These are phyloP conservation scores for Phytopythium sindhum DNA, from an alignment of 352 stramenopile genomes.

Conservation along the genomic window DNA sequence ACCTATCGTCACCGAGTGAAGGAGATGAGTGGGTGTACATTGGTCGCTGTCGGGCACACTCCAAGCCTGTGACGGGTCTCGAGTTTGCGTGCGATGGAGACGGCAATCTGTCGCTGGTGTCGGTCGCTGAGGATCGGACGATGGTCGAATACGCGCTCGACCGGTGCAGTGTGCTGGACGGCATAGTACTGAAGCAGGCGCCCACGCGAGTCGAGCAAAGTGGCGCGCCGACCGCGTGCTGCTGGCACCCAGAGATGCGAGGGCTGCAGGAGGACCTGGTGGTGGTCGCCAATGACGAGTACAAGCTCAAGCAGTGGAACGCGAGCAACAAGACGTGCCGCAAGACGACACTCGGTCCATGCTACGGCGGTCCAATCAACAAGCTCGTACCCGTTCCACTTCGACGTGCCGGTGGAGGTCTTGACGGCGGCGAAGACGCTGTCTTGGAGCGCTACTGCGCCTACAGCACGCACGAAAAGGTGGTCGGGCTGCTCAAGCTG, in stretches of 20 bases:
- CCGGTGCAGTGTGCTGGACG: constrained; percentile 79
- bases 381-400: constrained; percentile 62
- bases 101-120: constrained; percentile 77
- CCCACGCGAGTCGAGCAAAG: constrained; percentile 83
- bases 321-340: constrained; percentile 89
- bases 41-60: constrained; percentile 71
- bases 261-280: constrained; percentile 86
- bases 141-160: constrained; percentile 89
- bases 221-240: constrained; percentile 81
- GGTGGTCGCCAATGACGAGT: constrained; percentile 89
- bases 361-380: constrained; percentile 89
- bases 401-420: constrained; percentile 5
- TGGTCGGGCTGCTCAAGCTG: constrained; percentile 83
- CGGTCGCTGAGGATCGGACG: constrained; percentile 81
- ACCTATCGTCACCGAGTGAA: not conserved
- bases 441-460: constrained; percentile 65
- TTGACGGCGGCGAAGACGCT: constrained; percentile 2
- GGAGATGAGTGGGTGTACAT: constrained; percentile 80
- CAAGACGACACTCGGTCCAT: constrained; percentile 87
- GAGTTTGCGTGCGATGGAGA: constrained; percentile 82
- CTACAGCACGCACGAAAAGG: constrained; percentile 81
- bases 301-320: constrained; percentile 94
- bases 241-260: constrained; percentile 86
- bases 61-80: constrained; percentile 82
- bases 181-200: constrained; percentile 73